Evolutionary conservation across 352 stramenopile species (phyloP), one percentile per base, ranked within the genome.

Genomic region (Phytophthora crassamura): DNA sequence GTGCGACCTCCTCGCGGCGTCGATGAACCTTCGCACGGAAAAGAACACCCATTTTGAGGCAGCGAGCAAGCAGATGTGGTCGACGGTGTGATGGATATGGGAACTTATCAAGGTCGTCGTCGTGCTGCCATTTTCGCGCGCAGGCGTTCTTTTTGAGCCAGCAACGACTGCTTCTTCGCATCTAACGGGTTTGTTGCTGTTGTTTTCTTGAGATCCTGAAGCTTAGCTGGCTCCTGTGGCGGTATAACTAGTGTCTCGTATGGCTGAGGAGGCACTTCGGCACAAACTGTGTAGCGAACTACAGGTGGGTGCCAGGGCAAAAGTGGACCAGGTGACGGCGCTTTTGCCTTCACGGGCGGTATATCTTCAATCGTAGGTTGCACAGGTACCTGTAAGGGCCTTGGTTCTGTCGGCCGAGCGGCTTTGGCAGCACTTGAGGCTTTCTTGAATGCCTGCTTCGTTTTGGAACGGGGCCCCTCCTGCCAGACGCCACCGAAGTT

Each of bases 401-500:
- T 50, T n/a, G 9, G 6, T 9, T 40, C 25, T 7, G 4, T 38
- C 18, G 16, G 12, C n/a, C 22, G 36, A 59, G n/a, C 2, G 43
- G 34, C 5, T 47, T 63, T 66, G 66, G 50, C n/a, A 40, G 20
- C 25, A 52, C 32, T 57, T 69, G 30, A 14, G 55, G 55, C 39
- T 46, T 77, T 78, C 41, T 53, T 59, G 46, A 94, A 92, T 15
- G 76, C 65, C 58, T 77, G 68, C 33, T 86, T 84, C 7, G 82
- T 91, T 57, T 79, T 81, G 36, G 64, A 77, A 3, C 86, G 82
- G 22, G 84, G 72, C 0, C 84, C 84, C 38, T 88, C 80, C 55
- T 94, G 80, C 86, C 86, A 94, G 12, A 94, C 84, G 0, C 81
- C 71, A 11, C 86, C 84, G 59, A 94, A 94, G 40, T 92, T 92